Base-by-base conservation (phyloP, 1,284 basidiomycete species). In the Cryptococcus sp. region DNA sequence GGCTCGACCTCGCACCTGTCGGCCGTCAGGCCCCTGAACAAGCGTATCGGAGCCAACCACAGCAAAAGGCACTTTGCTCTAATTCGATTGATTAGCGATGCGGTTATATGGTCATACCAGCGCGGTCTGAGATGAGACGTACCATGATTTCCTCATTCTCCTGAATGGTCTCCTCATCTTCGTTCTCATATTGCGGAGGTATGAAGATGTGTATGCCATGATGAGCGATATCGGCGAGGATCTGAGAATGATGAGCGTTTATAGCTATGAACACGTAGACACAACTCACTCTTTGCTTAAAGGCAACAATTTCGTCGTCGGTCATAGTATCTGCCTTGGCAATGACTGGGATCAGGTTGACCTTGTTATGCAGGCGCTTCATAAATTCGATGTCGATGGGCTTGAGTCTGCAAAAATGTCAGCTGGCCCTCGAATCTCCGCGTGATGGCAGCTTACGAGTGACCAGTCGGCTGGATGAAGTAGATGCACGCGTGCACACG, bases 351-450 rank as follows among this genome's bases (percentile, higher is more conserved):
- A 98, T 96, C 64, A 98, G 82, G 82, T 98, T 98, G 81, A 98
- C 93, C 79, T 90, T 93, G 68, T 89, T 91, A 80, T 96, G 93
- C 55, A 98, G 85, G 67, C 91, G 85, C 66, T 91, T 87, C 93
- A 98, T 96, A 79, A 96, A 96, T 79, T 97, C 94, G 63, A 97
- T 89, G 78, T 98, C 94, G 73, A 98, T 89, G 62, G 92, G 91
- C 80, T 95, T 95, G 70, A 98, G 83, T 10, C 93, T 95, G 66
- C 5, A 40, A 17, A 11, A 2, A 43, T 3, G 50, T 64, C 11
- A 59, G 59, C 49, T 58, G 20, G 26, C 5, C 25, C 50, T 45
- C 13, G 16, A 25, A 40, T 34, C 44, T 4, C n/a, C 13, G 15
- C 11, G 34, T 29, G 20, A 19, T 39, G 5, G 22, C 45, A 52